Conservation (phyloP, 2,329 filamentous ascomycete genomes). For the Fusarium coicis region DNA sequence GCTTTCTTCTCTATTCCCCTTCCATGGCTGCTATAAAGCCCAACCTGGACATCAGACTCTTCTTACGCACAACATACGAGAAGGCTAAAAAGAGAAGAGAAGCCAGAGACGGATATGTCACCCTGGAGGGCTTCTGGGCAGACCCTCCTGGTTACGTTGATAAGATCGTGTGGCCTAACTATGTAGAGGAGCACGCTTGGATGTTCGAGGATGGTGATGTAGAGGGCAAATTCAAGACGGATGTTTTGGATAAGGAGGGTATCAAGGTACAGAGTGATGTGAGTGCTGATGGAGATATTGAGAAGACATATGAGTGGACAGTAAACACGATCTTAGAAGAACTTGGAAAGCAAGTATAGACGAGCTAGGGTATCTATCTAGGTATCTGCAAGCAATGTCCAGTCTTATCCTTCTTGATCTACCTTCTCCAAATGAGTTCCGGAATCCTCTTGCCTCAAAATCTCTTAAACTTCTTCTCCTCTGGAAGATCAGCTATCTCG, state of each 20-base stretch:
- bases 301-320: conserved; percentile 73
- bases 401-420: background rate
- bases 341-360: conserved; percentile 49
- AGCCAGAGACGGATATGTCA: conserved; percentile 80
- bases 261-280: conserved; percentile 62
- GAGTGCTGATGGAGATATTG: conserved; percentile 67
- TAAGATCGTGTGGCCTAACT: conserved; percentile 95
- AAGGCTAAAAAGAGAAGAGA: conserved; percentile 73
- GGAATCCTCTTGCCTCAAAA: background rate
- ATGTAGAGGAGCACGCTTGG: conserved; percentile 82
- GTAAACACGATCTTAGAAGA: conserved; percentile 68
- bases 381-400: background rate
- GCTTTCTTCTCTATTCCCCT: conserved; percentile 83
- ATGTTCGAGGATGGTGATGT: conserved; percentile 79
- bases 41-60: conserved; percentile 79
- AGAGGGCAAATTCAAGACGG: conserved; percentile 63
- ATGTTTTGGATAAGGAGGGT: conserved; percentile 55
- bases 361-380: background rate
- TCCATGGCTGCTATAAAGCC: conserved; percentile 65
- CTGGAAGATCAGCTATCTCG: background rate
- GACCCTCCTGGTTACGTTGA: conserved; percentile 96
- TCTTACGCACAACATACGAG: conserved; percentile 76
- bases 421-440: background rate
- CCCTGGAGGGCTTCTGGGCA: conserved; percentile 90
- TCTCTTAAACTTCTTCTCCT: background rate